Conservation (phyloP, 139 green algal species). For the Closterium sp. region DNA sequence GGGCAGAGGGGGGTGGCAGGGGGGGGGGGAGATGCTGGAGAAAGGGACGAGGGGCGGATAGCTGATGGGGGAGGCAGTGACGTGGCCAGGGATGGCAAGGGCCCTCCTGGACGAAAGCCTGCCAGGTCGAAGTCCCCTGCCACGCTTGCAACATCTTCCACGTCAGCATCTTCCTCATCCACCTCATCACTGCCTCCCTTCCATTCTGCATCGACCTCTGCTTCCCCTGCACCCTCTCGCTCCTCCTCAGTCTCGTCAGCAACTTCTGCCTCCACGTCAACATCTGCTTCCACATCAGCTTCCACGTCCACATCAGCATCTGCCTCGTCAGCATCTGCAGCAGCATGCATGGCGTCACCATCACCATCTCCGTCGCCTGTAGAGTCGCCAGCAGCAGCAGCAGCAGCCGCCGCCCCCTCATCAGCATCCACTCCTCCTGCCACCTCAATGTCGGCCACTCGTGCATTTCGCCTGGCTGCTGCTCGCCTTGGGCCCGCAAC, state of each 20-base stretch:
- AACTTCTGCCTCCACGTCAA: not conserved
- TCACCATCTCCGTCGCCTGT: not conserved
- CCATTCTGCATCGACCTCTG: not conserved
- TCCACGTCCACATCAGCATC: no score
- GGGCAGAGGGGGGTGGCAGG: no score
- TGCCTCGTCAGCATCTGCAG: not conserved
- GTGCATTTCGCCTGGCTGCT: not conserved
- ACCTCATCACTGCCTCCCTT: not conserved
- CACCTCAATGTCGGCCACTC: not conserved
- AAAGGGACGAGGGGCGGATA: not conserved
- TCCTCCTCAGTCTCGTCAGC: not conserved
- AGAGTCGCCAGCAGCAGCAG: not conserved
- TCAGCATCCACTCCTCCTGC: no score
- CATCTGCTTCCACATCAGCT: no score
- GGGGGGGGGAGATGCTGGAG: not conserved
- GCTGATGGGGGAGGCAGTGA: not conserved
- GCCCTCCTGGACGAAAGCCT: not conserved
- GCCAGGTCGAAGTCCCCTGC: not conserved
- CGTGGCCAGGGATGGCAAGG: not conserved
- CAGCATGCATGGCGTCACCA: not conserved
- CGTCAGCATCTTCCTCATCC: not conserved
- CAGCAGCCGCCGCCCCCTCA: not conserved
- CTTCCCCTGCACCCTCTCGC: not conserved
- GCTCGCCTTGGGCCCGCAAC: no score
- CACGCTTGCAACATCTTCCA: not conserved